A percentile compares a stretch with the other conserved stretches of the same genome.
Evolutionary conservation across 2,329 filamentous ascomycete species (phyloP).

Genomic region (Raffaelea ambrosiae): DNA sequence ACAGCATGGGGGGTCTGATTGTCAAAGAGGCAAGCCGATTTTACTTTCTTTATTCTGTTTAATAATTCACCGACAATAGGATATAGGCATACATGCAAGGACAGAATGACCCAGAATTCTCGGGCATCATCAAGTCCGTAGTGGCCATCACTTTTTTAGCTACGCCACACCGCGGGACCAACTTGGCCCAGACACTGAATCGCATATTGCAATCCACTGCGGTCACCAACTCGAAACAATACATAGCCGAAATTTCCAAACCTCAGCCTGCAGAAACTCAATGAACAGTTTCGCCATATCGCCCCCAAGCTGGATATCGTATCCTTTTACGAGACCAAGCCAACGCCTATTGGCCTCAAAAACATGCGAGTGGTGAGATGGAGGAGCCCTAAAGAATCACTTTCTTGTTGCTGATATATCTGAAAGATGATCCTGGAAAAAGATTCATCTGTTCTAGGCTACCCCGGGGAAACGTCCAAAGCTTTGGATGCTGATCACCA

Average conservation of each 20-base stretch:
- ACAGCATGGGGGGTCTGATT: slow-evolving; percentile 12
- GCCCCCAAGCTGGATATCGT: slow-evolving; percentile 15
- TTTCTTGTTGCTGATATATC: too few species aligned
- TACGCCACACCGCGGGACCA: slow-evolving; percentile 10
- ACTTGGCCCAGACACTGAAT: slow-evolving; percentile 6
- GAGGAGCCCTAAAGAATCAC: too few species aligned
- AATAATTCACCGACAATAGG: neutral
- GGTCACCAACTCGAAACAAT: slow-evolving; percentile 6
- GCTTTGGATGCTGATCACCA: slow-evolving; percentile 17
- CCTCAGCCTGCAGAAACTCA: slow-evolving; percentile 14
- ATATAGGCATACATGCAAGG: neutral
- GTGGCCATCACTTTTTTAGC: slow-evolving; percentile 7
- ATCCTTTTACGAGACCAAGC: slow-evolving; percentile 22
- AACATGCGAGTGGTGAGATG: neutral
- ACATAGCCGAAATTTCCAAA: slow-evolving; percentile 14
- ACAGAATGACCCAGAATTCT: slow-evolving; percentile 1
- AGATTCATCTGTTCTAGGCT: slow-evolving; percentile 16
- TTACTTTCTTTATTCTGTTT: neutral
- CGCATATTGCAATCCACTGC: neutral
- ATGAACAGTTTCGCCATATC: slow-evolving; percentile 20
- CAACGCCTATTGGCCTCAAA: slow-evolving; percentile 9
- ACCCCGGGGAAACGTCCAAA: slow-evolving; percentile 10
- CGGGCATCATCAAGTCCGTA: neutral
- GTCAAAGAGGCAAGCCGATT: slow-evolving; percentile 4
- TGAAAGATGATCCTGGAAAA: slow-evolving; percentile 14